Base-by-base conservation (phyloP, 2,329 filamentous ascomycete genomes). In the Cladosporium sp. region DNA sequence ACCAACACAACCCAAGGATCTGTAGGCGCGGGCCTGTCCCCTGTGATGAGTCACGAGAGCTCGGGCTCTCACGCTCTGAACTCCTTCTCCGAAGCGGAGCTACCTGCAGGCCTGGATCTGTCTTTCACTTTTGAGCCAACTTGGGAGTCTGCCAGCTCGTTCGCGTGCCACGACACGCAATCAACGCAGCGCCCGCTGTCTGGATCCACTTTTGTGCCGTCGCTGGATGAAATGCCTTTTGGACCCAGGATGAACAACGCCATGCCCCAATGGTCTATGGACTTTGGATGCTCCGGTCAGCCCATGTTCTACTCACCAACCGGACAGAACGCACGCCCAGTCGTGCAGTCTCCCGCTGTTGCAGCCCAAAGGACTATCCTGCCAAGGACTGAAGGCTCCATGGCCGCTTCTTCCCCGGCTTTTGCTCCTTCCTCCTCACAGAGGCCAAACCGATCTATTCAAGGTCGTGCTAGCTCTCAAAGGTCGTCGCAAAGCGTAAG, bases 41-140 rank as follows among this genome's bases (percentile, higher is more conserved):
- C 65, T 54, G 64, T 60, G 56, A 60, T 66, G 62, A 67, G 65
- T 60, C 58, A 66, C 57, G 61, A 63, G 57, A 67, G 65, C 65
- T 63, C 65, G 58, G 66, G 57, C 56, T 59, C 61, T 58, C 64
- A 62, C 52, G 62, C 58, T 55, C 60, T 66, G 9, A 56, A 59
- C 43, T 58, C 61, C 31, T 53, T 64, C 34, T 60, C 64, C 28
- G 64, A 66, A 52, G 6, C 49, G 28, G 49, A 52, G 42, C 34
- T 46, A 35, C 43, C 43, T 38, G 10, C 49, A 32, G 42, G 43
- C 22, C n/a, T 52, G 49, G 49, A 52, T 9, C 34, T 52, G n/a
- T 52, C 49, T 32, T 52, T 52, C 49, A 40, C 43, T 18, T 52
- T 19, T 43, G 48, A 50, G 48, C 48, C 48, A 6, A 43, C 38